Evolutionary conservation across 352 stramenopile genomes (phyloP).

Genomic region (Phytophthora macrochlamydospora): DNA sequence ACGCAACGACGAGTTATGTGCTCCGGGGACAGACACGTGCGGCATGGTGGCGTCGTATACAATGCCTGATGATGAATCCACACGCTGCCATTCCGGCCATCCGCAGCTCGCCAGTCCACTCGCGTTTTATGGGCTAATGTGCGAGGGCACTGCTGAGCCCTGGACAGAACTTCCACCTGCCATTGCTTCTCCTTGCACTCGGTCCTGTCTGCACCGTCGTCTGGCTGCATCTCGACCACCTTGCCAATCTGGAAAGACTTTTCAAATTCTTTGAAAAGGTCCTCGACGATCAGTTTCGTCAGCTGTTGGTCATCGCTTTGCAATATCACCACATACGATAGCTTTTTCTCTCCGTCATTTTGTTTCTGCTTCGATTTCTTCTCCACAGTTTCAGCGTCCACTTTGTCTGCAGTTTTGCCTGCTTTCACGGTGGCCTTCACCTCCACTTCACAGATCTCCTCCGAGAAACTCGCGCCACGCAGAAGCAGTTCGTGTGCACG

Average conservation of each 20-base stretch:
- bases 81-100: constrained; percentile 28
- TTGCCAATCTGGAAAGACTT: constrained; percentile 41
- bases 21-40: constrained; percentile 38
- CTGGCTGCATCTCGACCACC: constrained; percentile 22
- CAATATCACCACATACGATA: constrained; percentile 40
- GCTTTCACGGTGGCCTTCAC: constrained; percentile 8
- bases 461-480: constrained; percentile 55
- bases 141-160: constrained; percentile 34
- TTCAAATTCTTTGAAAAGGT: constrained; percentile 43
- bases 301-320: constrained; percentile 42
- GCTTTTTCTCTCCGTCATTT: constrained; percentile 26
- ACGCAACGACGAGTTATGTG: constrained; percentile 31
- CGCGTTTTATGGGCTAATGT: constrained; percentile 38
- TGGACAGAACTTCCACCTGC: constrained; percentile 41
- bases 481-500: constrained; percentile 57
- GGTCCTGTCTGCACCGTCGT: not conserved
- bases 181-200: constrained; percentile 31
- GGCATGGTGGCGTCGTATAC: constrained; percentile 40
- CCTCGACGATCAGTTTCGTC: constrained; percentile 33
- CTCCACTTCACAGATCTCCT: constrained; percentile 38
- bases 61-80: constrained; percentile 58
- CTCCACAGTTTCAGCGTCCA: not conserved
- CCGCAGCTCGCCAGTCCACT: constrained; percentile 43
- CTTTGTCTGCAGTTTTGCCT: constrained; percentile 11
- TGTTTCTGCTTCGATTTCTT: constrained; percentile 15